Base-by-base conservation (phyloP, 768 basidiomycete species). In the Suillus fuscotomentosus region DNA sequence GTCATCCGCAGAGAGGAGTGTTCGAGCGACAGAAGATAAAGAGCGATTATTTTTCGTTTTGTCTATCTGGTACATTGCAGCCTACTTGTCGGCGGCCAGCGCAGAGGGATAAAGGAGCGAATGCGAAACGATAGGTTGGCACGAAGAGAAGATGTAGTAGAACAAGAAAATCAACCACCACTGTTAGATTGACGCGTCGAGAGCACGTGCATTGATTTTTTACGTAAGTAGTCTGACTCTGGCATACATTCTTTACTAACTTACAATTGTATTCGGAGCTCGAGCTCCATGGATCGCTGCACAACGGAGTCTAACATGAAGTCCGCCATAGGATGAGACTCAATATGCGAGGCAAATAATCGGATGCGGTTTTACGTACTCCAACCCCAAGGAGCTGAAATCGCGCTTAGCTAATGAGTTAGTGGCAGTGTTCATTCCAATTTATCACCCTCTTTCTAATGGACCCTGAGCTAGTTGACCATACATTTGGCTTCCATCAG, bases 141-240 rank as follows among this genome's bases (percentile, higher is more conserved):
- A 55, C 45, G 27, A 34, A 42, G 63, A 64, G 47, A 64, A 51
- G 42, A 36, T 15, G 47, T 20, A 8, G 56, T 20, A 8, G 56
- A 63, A n/a, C 31, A 59, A 38, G 34, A 11, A 22, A 22, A 13
- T 22, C 47, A 59, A 75, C 73, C 67, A 73, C 70, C 67, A 73
- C 70, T 59, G 51, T 48, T 13, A 4, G 42, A 62, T 43, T 48
- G 47, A 66, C 75, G 74, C 63, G 72, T 71, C 51, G 1, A 15
- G 53, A 61, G 71, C 74, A 75, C 74, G 74, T 77, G 76, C 8
- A 62, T 64, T 75, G 62, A 72, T 70, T 73, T 76, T 38, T 66
- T 60, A 55, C 45, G 42, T 63, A 57, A 53, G 13, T 6, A 31
- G 31, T 31, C 6, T 31, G 31, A 31, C 31, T 6, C 31, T 31